Base-by-base conservation (phyloP, 768 basidiomycete species). In the Psilocybe subaeruginosa region DNA sequence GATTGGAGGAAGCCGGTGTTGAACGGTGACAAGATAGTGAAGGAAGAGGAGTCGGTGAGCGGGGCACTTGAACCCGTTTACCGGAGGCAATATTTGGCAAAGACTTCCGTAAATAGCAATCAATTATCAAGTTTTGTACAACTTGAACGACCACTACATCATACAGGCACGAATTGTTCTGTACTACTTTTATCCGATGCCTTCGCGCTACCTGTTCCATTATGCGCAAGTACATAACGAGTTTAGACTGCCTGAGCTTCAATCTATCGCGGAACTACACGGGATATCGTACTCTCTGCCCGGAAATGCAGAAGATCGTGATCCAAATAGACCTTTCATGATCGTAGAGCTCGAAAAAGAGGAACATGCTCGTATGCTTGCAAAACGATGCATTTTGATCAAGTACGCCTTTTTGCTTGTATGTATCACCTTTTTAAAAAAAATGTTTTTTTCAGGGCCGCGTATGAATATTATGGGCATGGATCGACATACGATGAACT, bases 141-240 rank as follows among this genome's bases (percentile, higher is more conserved):
- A 23, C 23, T 23, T 23, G 23, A 23, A 23, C 2, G 23, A 23
- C 23, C 23, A 23, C 23, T 23, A 23, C 23, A 23, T 23, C 23
- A 23, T 23, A 23, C 23, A 23, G 23, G 23, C 23, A 23, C 23
- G 23, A 23, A 23, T 23, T 23, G 23, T 23, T 23, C 23, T 23
- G 33, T 17, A 35, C 29, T 19, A n/a, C n/a, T n/a, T 43, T 43
- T 14, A 53, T 33, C 8, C 4, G 14, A 78, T 78, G 76, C 69
- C 71, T 29, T 64, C 64, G 6, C 68, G 59, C 59, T 82, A 77
- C 72, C 81, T 95, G 58, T 75, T 96, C 55, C 81, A 90, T 47
- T 92, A 95, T 74, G 92, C 93, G 2, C 92, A 92, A 73, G 83
- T 81, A 4, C 93, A 97, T 71, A 79, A 83, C 37, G 89, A 92